Evolutionary conservation across 805 yeast genomes (phyloP).

Genomic region (Pichia californica): DNA sequence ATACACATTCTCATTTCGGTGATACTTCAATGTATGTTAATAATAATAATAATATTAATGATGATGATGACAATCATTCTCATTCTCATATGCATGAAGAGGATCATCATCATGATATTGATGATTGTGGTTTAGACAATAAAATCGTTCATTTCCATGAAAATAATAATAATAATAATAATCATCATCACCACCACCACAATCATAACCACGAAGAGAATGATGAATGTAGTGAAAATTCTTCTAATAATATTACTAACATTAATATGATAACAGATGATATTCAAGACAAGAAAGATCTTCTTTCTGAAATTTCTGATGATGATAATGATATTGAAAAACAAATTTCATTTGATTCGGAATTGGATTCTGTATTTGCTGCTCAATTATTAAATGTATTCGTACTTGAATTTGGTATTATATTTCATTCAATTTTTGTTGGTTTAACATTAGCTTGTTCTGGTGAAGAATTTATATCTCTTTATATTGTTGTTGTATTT

Average conservation of each 20-base stretch:
- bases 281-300: not conserved
- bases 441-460: constrained; percentile 75
- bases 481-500: constrained; percentile 63
- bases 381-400: constrained; percentile 51
- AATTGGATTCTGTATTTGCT: constrained; percentile 32
- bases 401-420: constrained; percentile 69
- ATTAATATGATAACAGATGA: not conserved
- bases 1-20: constrained; percentile 54
- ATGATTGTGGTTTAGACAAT: no score
- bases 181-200: not conserved
- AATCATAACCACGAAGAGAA: not conserved
- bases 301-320: not conserved
- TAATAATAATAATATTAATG: not conserved
- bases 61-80: not conserved
- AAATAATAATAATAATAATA: not conserved
- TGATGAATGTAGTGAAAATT: no score
- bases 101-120: no score
- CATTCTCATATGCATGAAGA: not conserved
- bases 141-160: not conserved
- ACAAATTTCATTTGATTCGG: constrained; percentile 1
- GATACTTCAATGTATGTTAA: constrained; percentile 24
- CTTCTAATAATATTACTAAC: not conserved
- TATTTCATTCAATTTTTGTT: constrained; percentile 78
- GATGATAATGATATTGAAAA: constrained; percentile 3
- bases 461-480: constrained; percentile 66